phyloP scores from a whole-genome alignment of 768 basidiomycete genomes.

The Suillus americanus region DNA sequence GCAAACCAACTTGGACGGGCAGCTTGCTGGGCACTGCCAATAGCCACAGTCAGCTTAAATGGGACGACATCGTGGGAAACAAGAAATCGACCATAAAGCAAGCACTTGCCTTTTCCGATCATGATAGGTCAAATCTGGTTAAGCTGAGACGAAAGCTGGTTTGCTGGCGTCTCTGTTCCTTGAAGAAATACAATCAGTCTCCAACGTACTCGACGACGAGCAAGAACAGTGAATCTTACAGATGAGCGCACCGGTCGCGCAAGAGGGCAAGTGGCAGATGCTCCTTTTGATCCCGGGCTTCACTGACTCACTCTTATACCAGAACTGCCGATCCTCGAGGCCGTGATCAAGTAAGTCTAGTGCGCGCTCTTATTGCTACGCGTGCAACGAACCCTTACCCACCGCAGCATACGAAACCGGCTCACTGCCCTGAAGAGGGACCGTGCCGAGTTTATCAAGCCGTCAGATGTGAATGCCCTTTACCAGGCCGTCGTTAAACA shows the following conservation, averaged over 20 bases:
- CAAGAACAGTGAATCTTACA: not conserved
- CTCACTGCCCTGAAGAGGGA: slow-evolving; percentile 94
- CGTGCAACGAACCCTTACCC: slow-evolving; percentile 24
- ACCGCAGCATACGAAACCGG: slow-evolving; percentile 83
- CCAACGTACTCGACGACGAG: slow-evolving; percentile 5
- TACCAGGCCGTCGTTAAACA: slow-evolving; percentile 94
- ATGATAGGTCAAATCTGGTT: slow-evolving; percentile 16
- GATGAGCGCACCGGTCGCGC: slow-evolving; percentile 74
- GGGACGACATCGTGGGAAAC: slow-evolving; percentile 35
- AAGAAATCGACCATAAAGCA: slow-evolving; percentile 1
- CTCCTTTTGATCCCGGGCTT: slow-evolving; percentile 14
- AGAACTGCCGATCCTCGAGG: slow-evolving; percentile 94
- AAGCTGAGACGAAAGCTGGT: not conserved
- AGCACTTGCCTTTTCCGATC: slow-evolving; percentile 34
- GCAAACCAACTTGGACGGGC: slow-evolving; percentile 12
- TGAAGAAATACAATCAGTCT: slow-evolving; percentile 4
- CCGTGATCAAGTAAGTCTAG: slow-evolving; percentile 76
- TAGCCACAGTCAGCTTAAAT: slow-evolving; percentile 19
- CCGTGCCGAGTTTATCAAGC: slow-evolving; percentile 87
- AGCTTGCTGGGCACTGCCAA: slow-evolving; percentile 18
- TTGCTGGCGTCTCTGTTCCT: slow-evolving; percentile 1
- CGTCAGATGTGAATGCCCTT: slow-evolving; percentile 89
- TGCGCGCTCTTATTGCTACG: slow-evolving; percentile 18
- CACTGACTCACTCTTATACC: slow-evolving; percentile 26
- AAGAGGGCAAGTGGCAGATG: slow-evolving; percentile 59